These are phyloP conservation scores for Clitopilus passeckerianus DNA, from an alignment of 768 basidiomycete genomes.

Conservation along the genomic window DNA sequence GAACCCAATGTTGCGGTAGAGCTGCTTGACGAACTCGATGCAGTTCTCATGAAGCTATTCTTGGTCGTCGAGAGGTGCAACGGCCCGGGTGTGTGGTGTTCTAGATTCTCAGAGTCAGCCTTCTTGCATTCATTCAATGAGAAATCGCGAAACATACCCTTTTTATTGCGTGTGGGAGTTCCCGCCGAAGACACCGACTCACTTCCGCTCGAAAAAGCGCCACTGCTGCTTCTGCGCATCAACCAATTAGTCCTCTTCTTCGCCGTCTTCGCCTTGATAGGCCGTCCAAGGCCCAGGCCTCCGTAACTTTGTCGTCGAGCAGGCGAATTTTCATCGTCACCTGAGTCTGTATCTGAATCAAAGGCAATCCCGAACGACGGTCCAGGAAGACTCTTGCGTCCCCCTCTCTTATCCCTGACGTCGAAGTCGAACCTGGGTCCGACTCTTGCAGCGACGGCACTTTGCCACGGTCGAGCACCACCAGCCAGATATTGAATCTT, in stretches of 20 bases:
- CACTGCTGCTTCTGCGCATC: conserved; percentile 76
- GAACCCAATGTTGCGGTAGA: conserved; percentile 42
- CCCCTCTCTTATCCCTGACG: conserved; percentile 36
- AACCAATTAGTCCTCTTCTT: conserved; percentile 52
- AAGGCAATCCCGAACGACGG: conserved; percentile 22
- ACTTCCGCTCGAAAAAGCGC: conserved; percentile 75
- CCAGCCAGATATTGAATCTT: conserved; percentile 54
- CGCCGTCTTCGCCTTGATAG: conserved; percentile 28
- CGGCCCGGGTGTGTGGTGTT: conserved; percentile 26
- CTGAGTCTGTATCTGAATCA: conserved; percentile 51
- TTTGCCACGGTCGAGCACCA: conserved; percentile 72
- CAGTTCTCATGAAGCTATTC: conserved; percentile 28
- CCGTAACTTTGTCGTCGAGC: conserved; percentile 53
- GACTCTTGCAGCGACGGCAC: conserved; percentile 69
- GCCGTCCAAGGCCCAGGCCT: conserved; percentile 64
- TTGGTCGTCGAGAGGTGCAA: conserved; percentile 44
- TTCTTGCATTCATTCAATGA: neutral
- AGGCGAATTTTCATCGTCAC: conserved; percentile 67
- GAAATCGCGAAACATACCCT: conserved; percentile 36
- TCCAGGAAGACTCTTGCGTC: conserved; percentile 65
- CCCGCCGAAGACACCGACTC: conserved; percentile 51
- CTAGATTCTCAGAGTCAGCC: neutral
- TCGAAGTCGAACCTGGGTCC: conserved; percentile 45
- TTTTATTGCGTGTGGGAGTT: conserved; percentile 58
- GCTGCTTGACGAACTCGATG: conserved; percentile 56